Evolutionary conservation across 2,329 filamentous ascomycete species (phyloP), one percentile per base, ranked within the genome.

Genomic region (Cephalotrichum gorgonifer): DNA sequence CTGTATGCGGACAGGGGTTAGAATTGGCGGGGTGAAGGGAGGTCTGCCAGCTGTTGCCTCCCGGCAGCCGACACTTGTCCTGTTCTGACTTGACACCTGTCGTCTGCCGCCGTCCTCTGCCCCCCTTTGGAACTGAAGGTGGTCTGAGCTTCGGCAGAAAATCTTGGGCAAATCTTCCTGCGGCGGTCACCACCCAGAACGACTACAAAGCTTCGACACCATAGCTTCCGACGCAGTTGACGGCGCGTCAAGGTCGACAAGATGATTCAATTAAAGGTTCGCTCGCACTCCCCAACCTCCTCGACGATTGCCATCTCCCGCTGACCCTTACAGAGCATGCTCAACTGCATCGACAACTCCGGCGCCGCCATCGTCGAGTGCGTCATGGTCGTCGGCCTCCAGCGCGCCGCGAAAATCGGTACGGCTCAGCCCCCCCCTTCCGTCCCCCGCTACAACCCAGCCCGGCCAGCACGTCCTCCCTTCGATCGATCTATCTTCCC

Each of bases 271-370:
- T 71, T 93, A 76, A 91, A 91, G 83, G 86, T 83, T 57, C 35
- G 51, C 44, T 43, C 12, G 49, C 28, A 11, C 12, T 4, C 6
- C 6, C 3, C 11, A 27, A 4, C n/a, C 5, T 3, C 25, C 47
- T 15, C 31, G n/a, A 55, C 60, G 14, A 61, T 47, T 0, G 9
- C 12, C 6, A 26, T 15, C n/a, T n/a, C n/a, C n/a, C n/a, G n/a
- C 35, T 39, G 35, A 39, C 35, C 6, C 28, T 7, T 0, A 6
- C 58, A 96, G 93, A 86, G 90, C 65, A 88, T 98, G 81, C 80
- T 98, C 61, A 96, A 93, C 72, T 97, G 93, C 83, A 97, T 98
- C 81, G 93, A 98, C 84, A 98, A 96, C 76, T 97, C 93, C 56
- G 93, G 93, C 65, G 93, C 93, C 58, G 90, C 93, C 60, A 77